Percentiles rank a stretch among this genome's conserved stretches.
phyloP scores from a whole-genome alignment of 2,329 filamentous ascomycete genomes.

The Eutypa lata region DNA sequence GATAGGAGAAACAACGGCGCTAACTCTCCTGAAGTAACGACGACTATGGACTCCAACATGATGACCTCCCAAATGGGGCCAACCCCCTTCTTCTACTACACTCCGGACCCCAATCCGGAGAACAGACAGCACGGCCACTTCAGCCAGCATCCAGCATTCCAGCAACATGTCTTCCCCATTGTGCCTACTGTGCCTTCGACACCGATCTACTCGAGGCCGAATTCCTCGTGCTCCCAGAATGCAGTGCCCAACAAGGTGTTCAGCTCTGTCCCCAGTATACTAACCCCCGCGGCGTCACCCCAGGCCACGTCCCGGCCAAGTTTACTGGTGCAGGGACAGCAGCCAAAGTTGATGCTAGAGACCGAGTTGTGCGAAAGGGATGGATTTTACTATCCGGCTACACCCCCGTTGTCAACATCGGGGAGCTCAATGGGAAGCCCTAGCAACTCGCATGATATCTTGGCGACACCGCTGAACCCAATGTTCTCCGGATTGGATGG shows the following conservation, averaged over 20 bases:
- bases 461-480: conserved; percentile 80
- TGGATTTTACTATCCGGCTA: conserved; percentile 73
- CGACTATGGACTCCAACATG: conserved; percentile 62
- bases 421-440: conserved; percentile 86
- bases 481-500: conserved; percentile 71
- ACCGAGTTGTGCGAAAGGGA: conserved; percentile 66
- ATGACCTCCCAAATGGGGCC: conserved; percentile 62
- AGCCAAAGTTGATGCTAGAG: conserved; percentile 62
- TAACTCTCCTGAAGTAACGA: conserved; percentile 23
- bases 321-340: conserved; percentile 43
- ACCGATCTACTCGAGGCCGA: conserved; percentile 63
- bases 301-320: conserved; percentile 73
- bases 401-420: conserved; percentile 80
- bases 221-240: conserved; percentile 61
- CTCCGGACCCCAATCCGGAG: conserved; percentile 70
- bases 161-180: conserved; percentile 51
- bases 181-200: conserved; percentile 60
- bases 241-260: conserved; percentile 49
- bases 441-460: conserved; percentile 64
- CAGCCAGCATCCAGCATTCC: conserved; percentile 59
- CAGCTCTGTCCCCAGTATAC: conserved; percentile 56
- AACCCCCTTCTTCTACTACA: conserved; percentile 84
- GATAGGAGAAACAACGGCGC: conserved; percentile 13
- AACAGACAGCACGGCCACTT: conserved; percentile 74
- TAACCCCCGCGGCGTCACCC: conserved; percentile 76